phyloP scores from a whole-genome alignment of 1,139 yeast species.

The Blastobotrys illinoisensis region DNA sequence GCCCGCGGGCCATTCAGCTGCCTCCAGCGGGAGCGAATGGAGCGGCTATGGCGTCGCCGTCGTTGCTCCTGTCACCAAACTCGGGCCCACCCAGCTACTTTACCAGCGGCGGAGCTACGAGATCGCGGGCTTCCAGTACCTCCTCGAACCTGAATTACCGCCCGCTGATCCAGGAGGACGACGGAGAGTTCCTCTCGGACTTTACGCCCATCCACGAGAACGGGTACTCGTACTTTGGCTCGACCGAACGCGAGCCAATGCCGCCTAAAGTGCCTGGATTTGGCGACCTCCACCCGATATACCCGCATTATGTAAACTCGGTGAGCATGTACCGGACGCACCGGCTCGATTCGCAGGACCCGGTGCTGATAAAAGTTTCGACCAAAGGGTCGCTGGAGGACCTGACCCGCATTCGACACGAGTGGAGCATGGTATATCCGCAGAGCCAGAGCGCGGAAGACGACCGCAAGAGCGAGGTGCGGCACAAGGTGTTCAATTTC shows the following conservation, averaged over 20 bases:
- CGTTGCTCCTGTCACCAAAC: not conserved
- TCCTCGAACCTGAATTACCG: conserved; percentile 1
- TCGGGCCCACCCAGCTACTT: not conserved
- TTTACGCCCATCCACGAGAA: not conserved
- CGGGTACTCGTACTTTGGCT: not conserved
- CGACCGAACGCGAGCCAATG: not conserved
- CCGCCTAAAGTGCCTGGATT: conserved; percentile 22
- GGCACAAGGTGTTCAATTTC: conserved; percentile 5
- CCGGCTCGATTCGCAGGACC: conserved; percentile 16
- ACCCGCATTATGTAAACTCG: conserved; percentile 23
- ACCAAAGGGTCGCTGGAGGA: conserved; percentile 26
- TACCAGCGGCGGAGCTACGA: not conserved
- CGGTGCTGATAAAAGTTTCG: conserved; percentile 24
- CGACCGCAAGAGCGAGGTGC: conserved; percentile 4
- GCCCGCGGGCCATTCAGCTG: not conserved
- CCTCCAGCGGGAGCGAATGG: not conserved
- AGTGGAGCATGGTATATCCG: conserved; percentile 26
- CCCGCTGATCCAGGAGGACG: not conserved
- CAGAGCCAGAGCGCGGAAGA: conserved; percentile 10
- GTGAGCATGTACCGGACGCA: conserved; percentile 27
- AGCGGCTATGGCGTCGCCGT: not conserved
- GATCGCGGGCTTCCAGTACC: conserved; percentile 8
- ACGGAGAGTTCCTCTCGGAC: not conserved
- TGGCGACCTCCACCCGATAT: conserved; percentile 21
- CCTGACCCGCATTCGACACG: conserved; percentile 26